Conservation (phyloP, 768 basidiomycete genomes). For the Collybia nuda region DNA sequence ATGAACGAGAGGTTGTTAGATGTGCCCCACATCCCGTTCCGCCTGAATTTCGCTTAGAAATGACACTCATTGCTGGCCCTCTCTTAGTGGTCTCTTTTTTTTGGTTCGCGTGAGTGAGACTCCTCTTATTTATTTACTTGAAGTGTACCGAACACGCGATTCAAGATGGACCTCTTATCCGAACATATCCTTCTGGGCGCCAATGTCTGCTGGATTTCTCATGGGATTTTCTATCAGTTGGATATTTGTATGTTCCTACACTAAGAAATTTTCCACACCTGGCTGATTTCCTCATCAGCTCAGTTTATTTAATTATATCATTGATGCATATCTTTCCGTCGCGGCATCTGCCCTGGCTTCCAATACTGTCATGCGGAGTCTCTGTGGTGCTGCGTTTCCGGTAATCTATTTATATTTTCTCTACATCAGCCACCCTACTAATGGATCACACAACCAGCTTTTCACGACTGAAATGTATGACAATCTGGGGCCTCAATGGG, state of each 20-base stretch:
- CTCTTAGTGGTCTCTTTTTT: constrained; percentile 56
- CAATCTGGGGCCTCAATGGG: constrained; percentile 52
- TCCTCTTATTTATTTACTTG: constrained; percentile 4
- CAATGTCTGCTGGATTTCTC: constrained; percentile 46
- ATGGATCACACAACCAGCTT: constrained; percentile 29
- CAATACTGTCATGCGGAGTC: constrained; percentile 50
- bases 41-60: constrained; percentile 57
- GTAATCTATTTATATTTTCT: constrained; percentile 16
- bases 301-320: constrained; percentile 57
- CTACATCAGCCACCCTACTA: background rate
- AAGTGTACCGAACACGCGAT: background rate
- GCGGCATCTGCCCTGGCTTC: constrained; percentile 60
- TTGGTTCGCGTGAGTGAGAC: constrained; percentile 53
- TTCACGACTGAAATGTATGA: constrained; percentile 59
- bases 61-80: constrained; percentile 50
- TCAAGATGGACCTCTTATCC: constrained; percentile 62
- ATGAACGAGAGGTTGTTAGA: constrained; percentile 39
- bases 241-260: constrained; percentile 46
- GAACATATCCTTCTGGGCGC: constrained; percentile 50
- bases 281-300: constrained; percentile 32
- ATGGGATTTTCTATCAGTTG: constrained; percentile 55
- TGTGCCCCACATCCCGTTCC: constrained; percentile 52
- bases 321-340: constrained; percentile 55
- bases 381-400: constrained; percentile 54
- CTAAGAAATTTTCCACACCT: background rate